Evolutionary conservation across 441 rosid genomes (phyloP).

Genomic region (Gossypium laxum): DNA sequence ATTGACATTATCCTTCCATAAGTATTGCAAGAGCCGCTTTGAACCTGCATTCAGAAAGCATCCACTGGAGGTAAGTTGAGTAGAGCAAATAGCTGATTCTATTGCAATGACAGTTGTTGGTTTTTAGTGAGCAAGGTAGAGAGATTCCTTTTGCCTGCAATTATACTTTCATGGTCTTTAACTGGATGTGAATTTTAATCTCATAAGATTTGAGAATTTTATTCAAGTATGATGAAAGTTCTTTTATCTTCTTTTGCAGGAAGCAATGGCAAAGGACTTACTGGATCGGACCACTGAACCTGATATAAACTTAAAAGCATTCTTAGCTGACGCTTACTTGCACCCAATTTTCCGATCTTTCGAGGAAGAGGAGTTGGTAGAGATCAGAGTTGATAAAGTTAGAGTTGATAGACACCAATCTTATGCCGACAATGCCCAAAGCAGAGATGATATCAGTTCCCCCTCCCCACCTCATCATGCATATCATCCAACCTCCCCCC

Average conservation of each 20-base stretch:
- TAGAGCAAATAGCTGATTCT: neutral
- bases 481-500: constrained; percentile 16
- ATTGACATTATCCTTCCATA: constrained; percentile 71
- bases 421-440: constrained; percentile 21
- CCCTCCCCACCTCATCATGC: constrained; percentile 42
- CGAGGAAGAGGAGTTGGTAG: constrained; percentile 30
- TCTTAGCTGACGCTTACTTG: constrained; percentile 76
- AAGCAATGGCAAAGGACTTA: constrained; percentile 80
- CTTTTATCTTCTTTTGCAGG: constrained; percentile 35
- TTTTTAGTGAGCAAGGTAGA: neutral
- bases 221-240: neutral
- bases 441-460: constrained; percentile 35
- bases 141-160: neutral
- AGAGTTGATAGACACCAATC: constrained; percentile 42
- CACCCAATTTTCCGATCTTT: constrained; percentile 84
- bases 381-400: constrained; percentile 40
- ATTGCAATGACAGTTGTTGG: neutral
- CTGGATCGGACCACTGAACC: constrained; percentile 48
- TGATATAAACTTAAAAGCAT: constrained; percentile 48
- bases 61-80: constrained; percentile 64
- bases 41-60: constrained; percentile 82
- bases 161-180: neutral
- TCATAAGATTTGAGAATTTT: neutral
- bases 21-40: constrained; percentile 77
- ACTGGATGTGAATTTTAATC: neutral